Evolutionary conservation across 306 rosid species (phyloP), one percentile per base, ranked within the genome.

Genomic region (Morella rubra): DNA sequence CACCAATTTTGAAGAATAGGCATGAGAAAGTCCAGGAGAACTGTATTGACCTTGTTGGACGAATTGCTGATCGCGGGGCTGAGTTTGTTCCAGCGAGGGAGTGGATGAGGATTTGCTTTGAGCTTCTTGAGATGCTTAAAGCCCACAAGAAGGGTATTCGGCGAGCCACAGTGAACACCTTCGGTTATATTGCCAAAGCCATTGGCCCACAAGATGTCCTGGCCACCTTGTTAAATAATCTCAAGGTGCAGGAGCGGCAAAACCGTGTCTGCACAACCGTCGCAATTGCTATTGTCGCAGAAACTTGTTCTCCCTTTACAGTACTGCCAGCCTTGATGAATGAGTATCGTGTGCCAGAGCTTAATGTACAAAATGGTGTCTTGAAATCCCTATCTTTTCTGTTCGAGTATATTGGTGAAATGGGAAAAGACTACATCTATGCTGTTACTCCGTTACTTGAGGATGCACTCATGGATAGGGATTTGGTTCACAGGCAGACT

Each of bases 51-150:
- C 94, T 93, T 74, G 96, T 91, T 1, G 98, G 98, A 47, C 88
- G 98, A 55, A 93, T 93, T 87, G 98, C 98, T 75, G 98, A 93
- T 73, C 97, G 97, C 22, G 98, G 97, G 44, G 97, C 98, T 74
- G 97, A 93, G 84, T 93, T 93, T 81, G 98, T 93, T 62, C 97
- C 98, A 0, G 98, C 97, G 0, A 91, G 94, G 81, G 98, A 93
- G 79, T 91, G 98, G 97, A 93, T 93, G 98, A 89, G 98, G 85
- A 93, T 93, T 76, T 93, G 98, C 82, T 93, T 91, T 72, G 97
- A 93, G 87, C 92, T 93, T 78, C 98, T 93, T 47, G 98, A 93
- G 93, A 93, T 93, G 98, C 97, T 93, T 1, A 93, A 93, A 86
- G 98, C 98, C 44, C 97, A 91, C 83, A 94, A 91, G 85, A 91